Conservation (phyloP, 2,329 filamentous ascomycete genomes). For the Malbranchea zuffiana region DNA sequence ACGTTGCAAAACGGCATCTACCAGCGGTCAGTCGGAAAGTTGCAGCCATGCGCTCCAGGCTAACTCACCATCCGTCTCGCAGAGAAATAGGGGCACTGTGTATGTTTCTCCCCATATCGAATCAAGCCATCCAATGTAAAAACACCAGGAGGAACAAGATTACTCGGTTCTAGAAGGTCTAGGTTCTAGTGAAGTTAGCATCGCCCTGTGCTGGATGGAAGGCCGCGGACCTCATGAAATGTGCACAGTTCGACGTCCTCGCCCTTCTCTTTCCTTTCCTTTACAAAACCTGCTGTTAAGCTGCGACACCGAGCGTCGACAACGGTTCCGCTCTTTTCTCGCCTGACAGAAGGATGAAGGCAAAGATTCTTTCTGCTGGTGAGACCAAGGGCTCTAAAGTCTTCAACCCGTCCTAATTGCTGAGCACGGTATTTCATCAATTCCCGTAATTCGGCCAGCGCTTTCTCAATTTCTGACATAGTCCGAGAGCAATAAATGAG, state of each 20-base stretch:
- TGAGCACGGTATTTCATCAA: conserved; percentile 91
- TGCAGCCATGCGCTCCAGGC: background rate
- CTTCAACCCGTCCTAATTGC: conserved; percentile 80
- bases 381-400: conserved; percentile 82
- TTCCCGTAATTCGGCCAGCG: conserved; percentile 76
- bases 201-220: conserved; percentile 2
- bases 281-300: conserved; percentile 90
- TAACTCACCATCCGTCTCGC: conserved; percentile 71
- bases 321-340: conserved; percentile 86
- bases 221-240: conserved; percentile 67
- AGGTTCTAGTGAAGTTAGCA: conserved; percentile 53
- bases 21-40: conserved; percentile 16
- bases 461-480: conserved; percentile 99
- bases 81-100: conserved; percentile 97
- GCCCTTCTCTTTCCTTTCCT: conserved; percentile 90
- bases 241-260: conserved; percentile 91
- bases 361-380: conserved; percentile 97
- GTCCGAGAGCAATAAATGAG: conserved; percentile 98
- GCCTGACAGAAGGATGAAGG: conserved; percentile 87
- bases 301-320: conserved; percentile 95
- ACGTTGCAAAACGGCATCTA: conserved; percentile 98
- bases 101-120: conserved; percentile 84
- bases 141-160: conserved; percentile 84
- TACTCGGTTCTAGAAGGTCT: conserved; percentile 87
- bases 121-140: conserved; percentile 89